Evolutionary conservation across 2,329 filamentous ascomycete species (phyloP), one percentile per base, ranked within the genome.

Genomic region (Mycogone perniciosa): DNA sequence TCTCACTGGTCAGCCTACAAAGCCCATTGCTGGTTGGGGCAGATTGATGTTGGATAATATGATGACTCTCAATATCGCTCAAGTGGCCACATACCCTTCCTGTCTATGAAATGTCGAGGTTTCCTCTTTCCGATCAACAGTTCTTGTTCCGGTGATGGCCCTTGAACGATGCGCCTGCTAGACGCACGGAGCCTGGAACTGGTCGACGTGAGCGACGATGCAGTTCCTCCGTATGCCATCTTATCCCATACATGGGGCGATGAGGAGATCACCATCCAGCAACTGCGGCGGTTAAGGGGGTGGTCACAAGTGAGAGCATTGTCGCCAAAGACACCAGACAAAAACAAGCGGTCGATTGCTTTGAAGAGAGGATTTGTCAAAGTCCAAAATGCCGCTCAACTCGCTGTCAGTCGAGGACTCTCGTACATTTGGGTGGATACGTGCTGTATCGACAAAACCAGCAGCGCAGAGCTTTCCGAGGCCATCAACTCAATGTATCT

Each of bases 211-310:
- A 40, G 31, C 13, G 54, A 52, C 40, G 44, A 49, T 31, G 13
- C 27, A 3, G 33, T 54, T 27, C 62, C 62, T 2, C 54, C 53
- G 1, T 64, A 63, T 31, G 61, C 62, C 35, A 64, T 65, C 44
- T 53, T 65, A 6, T 65, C 63, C 4, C 63, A 65, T 33, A 64
- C 59, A 2, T 65, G 63, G 63, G 57, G 57, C 37, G 27, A 45
- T 7, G 61, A 54, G 29, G 62, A 66, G 39, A 55, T 61, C 3
- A 57, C 57, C 2, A 60, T 60, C 34, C 57, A 64, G 44, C 58
- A 63, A 38, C 34, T 52, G 33, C 50, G 50, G 20, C 45, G 46
- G n/a, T 45, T 61, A n/a, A 46, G 35, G 35, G 33, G 33, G 5
- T 30, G 37, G 11, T 31, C 40, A 9, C 50, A 40, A 9, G 44